A percentile compares a stretch with the other conserved stretches of the same genome.
Conservation (phyloP, 2,329 filamentous ascomycete genomes). For the Calonectria pteridis region DNA sequence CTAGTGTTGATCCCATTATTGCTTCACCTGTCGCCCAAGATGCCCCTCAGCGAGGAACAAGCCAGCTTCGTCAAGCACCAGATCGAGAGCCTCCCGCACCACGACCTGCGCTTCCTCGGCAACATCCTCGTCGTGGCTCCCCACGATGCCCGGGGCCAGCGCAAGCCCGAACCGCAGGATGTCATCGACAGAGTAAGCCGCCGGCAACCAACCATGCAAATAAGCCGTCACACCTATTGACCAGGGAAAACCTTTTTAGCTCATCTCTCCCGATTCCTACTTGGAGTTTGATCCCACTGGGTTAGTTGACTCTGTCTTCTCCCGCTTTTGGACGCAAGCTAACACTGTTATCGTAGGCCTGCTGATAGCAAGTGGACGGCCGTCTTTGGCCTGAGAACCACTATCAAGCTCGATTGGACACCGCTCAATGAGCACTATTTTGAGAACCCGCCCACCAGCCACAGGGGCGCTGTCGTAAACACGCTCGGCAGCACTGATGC, state of each 20-base stretch:
- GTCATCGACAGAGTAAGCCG: conserved; percentile 6
- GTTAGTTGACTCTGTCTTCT: not conserved
- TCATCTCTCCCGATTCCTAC: conserved; percentile 1
- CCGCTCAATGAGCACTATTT: not conserved
- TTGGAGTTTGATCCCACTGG: not conserved
- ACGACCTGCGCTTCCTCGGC: not conserved
- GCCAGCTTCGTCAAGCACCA: not conserved
- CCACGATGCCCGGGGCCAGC: not conserved
- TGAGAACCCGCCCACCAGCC: not conserved
- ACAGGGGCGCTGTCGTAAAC: not conserved
- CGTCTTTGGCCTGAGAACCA: conserved; percentile 1
- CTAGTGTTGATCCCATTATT: not conserved
- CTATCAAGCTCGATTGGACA: not conserved
- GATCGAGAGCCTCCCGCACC: not conserved
- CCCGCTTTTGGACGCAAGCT: not conserved
- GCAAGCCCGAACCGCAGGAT: conserved; percentile 5
- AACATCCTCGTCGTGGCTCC: not conserved
- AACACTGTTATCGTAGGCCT: not conserved
- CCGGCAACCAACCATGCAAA: not conserved
- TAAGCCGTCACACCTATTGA: not conserved
- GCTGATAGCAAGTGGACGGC: conserved; percentile 5
- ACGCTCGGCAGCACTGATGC: not conserved
- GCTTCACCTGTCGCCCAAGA: not conserved
- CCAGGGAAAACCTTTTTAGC: not conserved
- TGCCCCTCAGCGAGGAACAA: not conserved